Evolutionary conservation across 1,284 basidiomycete species (phyloP), one percentile per base, ranked within the genome.

Genomic region (Cutaneotrichosporon mucoides): DNA sequence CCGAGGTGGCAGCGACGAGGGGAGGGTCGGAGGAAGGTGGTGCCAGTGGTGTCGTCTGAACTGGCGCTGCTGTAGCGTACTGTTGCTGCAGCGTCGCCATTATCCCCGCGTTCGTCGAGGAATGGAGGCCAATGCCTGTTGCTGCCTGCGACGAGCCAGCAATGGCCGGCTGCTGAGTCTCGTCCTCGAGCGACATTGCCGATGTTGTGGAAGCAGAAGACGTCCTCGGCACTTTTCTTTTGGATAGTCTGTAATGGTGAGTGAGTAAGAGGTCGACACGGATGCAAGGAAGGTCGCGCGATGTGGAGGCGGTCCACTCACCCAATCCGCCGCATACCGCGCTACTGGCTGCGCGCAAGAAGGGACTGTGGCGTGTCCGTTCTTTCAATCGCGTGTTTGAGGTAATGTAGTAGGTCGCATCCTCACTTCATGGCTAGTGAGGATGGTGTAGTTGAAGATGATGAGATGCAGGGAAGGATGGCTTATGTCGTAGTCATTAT

Each of bases 141-240:
- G 24, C 2, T 24, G 24, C 24, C 24, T 24, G 24, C 24, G 24
- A 24, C 24, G 24, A 24, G 24, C 24, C 24, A 24, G 24, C 48
- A 7, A 51, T 36, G 6, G 15, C 43, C 1, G 63, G 63, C 57
- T 64, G 63, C 44, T 61, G 63, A 6, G 49, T 56, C 52, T 64
- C 63, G 34, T 64, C 63, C 6, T 64, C 63, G 8, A 48, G 56
- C 1, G 47, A 47, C 52, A 58, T 55, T 24, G 53, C 35, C 43
- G 34, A 34, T 6, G 57, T 48, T 3, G 49, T 41, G 9, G 49
- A 8, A 5, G 33, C 35, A 6, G 45, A 10, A 4, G 24, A 24
- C 24, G 24, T 24, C 24, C 13, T 40, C 15, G 51, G 33, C 42
- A 9, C n/a, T 15, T 24, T 40, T 3, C 38, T 13, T 16, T 36